Conservation (phyloP, 1,284 basidiomycete species). For the Cryptococcus neoformans region DNA sequence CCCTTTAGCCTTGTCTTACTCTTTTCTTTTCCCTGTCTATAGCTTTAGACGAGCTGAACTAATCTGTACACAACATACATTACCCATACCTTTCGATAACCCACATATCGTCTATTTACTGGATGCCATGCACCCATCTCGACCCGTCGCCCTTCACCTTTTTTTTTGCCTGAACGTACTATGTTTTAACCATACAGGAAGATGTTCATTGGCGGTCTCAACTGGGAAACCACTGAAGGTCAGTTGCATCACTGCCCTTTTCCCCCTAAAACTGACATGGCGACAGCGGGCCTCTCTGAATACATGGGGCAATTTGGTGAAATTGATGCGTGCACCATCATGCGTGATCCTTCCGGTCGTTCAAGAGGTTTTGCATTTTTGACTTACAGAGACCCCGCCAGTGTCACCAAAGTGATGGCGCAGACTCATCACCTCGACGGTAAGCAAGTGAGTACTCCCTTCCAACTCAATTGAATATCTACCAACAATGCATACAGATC, state of each 20-base stretch:
- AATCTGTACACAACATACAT: constrained; percentile 4
- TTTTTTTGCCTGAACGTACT: neutral
- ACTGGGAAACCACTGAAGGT: constrained; percentile 97
- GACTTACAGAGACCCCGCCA: constrained; percentile 80
- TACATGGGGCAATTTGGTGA: constrained; percentile 90
- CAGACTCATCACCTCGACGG: constrained; percentile 87
- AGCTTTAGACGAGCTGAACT: constrained; percentile 13
- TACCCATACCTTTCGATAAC: neutral
- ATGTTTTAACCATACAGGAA: constrained; percentile 61
- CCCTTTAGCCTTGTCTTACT: constrained; percentile 1
- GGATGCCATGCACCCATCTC: neutral
- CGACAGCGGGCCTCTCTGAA: constrained; percentile 68
- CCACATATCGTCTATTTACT: constrained; percentile 3
- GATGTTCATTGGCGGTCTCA: constrained; percentile 95
- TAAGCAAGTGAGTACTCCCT: constrained; percentile 69
- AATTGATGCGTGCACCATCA: constrained; percentile 89
- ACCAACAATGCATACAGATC: constrained; percentile 60
- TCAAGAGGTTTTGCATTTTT: constrained; percentile 93
- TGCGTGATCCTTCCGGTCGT: constrained; percentile 86
- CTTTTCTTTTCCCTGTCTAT: neutral
- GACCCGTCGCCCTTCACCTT: neutral
- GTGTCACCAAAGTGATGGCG: constrained; percentile 85
- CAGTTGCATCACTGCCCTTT: constrained; percentile 18
- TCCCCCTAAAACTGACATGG: neutral
- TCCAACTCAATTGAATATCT: neutral